A percentile compares a stretch with the other conserved stretches of the same genome.
Evolutionary conservation across 768 basidiomycete genomes (phyloP).

Genomic region (Termitomyces sp.): DNA sequence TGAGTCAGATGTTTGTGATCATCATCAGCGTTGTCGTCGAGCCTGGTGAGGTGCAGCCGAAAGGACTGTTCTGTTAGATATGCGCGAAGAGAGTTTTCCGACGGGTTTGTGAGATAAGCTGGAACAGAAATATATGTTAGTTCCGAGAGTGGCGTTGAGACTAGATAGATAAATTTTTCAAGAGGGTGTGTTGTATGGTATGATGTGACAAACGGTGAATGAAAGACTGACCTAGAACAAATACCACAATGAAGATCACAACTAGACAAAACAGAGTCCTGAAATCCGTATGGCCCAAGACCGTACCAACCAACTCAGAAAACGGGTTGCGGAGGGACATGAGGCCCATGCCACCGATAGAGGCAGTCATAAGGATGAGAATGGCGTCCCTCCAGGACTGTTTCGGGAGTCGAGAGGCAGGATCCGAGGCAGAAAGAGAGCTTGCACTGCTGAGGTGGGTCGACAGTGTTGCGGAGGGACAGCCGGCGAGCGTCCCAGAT

Average conservation of each 20-base stretch:
- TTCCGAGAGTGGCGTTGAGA: conserved; percentile 8
- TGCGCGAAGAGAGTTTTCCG: conserved; percentile 87
- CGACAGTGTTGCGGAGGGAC: conserved; percentile 38
- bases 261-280: conserved; percentile 66
- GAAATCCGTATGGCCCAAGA: conserved; percentile 56
- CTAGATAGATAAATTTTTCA: not conserved
- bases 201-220: not conserved
- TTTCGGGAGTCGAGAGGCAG: conserved; percentile 24
- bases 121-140: conserved; percentile 12
- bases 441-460: conserved; percentile 21
- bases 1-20: conserved; percentile 31
- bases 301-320: conserved; percentile 40
- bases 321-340: conserved; percentile 54
- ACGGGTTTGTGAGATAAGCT: conserved; percentile 96
- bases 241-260: conserved; percentile 60
- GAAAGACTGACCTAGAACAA: conserved; percentile 60
- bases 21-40: conserved; percentile 65
- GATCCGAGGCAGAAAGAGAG: conserved; percentile 29
- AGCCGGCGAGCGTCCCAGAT: conserved; percentile 17
- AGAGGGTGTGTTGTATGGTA: not conserved
- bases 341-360: conserved; percentile 55
- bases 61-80: conserved; percentile 98
- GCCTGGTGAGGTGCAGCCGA: conserved; percentile 84
- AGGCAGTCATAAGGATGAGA: conserved; percentile 59
- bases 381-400: conserved; percentile 39